Conservation (phyloP, 176 grass and related monocot species). For the Urochloa ruziziensis region DNA sequence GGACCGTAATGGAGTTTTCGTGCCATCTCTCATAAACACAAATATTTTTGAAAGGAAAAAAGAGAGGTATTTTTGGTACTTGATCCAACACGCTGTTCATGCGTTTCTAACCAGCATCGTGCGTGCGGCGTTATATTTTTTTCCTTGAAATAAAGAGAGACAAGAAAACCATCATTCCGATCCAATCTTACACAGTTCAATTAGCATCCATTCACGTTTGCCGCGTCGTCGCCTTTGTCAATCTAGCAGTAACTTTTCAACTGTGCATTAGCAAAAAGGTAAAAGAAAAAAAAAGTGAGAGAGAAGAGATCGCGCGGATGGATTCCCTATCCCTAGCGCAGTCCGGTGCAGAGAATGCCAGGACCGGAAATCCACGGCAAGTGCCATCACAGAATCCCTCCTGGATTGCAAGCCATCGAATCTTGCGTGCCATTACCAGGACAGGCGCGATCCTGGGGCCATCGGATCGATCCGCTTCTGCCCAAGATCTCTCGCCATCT, state of each 20-base stretch:
- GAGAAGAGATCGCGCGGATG: conserved; percentile 10
- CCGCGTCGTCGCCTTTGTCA: too few relatives aligned
- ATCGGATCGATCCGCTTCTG: conserved; percentile 33
- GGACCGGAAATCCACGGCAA: conserved; percentile 47
- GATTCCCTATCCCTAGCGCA: conserved; percentile 32
- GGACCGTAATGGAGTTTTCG: too few relatives aligned
- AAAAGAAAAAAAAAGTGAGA: conserved; percentile 31
- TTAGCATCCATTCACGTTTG: not conserved
- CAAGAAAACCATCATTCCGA: not conserved
- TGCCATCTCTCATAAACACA: too few relatives aligned
- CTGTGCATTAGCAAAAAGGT: conserved; percentile 1
- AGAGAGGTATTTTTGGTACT: too few relatives aligned
- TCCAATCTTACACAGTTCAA: not conserved
- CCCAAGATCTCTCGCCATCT: conserved; percentile 26
- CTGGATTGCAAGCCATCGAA: conserved; percentile 51
- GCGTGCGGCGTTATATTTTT: not conserved
- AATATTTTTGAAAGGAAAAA: too few relatives aligned
- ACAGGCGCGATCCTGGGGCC: conserved; percentile 46
- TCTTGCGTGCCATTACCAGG: conserved; percentile 54
- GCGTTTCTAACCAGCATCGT: not conserved
- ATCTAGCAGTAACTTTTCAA: not conserved
- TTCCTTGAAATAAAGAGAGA: not conserved
- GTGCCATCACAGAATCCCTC: conserved; percentile 52
- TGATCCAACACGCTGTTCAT: too few relatives aligned
- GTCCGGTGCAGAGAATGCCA: not conserved